Evolutionary conservation across 768 basidiomycete genomes (phyloP).

Genomic region (Sarcomyxa edulis): DNA sequence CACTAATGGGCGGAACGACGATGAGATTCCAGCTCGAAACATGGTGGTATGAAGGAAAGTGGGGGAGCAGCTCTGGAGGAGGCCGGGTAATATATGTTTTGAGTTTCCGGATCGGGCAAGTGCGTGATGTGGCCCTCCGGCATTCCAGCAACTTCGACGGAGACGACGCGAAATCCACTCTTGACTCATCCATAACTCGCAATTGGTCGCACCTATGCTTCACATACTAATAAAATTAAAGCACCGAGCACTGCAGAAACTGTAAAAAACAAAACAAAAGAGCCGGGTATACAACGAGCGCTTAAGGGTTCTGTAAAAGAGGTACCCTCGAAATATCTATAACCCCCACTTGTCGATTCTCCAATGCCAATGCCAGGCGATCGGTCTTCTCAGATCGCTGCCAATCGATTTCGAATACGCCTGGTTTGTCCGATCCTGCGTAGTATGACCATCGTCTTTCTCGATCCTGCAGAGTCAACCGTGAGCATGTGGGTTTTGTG

Average conservation of each 20-base stretch:
- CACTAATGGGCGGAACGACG: not conserved
- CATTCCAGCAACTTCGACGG: too few species aligned
- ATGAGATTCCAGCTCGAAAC: not conserved
- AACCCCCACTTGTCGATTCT: conserved; percentile 62
- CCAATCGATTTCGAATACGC: conserved; percentile 78
- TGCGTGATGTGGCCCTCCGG: too few species aligned
- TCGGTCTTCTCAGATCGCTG: conserved; percentile 46
- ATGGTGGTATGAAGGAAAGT: not conserved
- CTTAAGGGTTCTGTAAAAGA: conserved; percentile 13
- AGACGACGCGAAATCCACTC: not conserved
- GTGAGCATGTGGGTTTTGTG: conserved; percentile 7
- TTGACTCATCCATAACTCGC: too few species aligned
- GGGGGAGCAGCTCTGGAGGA: too few species aligned
- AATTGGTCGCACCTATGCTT: too few species aligned
- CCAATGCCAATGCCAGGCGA: conserved; percentile 66
- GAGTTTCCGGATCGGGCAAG: too few species aligned
- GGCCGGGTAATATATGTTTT: too few species aligned
- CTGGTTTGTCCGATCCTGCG: conserved; percentile 49
- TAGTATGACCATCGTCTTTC: conserved; percentile 63
- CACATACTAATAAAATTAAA: too few species aligned
- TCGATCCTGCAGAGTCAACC: conserved; percentile 30
- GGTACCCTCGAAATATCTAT: conserved; percentile 54
- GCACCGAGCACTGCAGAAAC: too few species aligned
- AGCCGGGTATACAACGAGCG: not conserved
- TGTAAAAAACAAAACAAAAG: not conserved